phyloP scores from a whole-genome alignment of 2,329 filamentous ascomycete genomes.

The Aspergillus thermomutatus region DNA sequence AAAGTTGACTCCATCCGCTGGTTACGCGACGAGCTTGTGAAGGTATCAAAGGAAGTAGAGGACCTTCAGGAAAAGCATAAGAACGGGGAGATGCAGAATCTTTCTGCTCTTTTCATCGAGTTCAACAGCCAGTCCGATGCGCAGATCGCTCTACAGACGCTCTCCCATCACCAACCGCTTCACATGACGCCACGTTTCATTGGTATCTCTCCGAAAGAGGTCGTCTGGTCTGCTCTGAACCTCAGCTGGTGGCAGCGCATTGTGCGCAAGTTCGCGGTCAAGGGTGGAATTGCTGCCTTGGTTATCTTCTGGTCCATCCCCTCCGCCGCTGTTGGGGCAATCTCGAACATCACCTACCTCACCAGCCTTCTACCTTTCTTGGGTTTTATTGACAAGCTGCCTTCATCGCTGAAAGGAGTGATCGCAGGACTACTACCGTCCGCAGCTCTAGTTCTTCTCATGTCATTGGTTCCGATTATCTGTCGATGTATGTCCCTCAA shows the following conservation, averaged over 20 bases:
- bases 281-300: slow-evolving; percentile 68
- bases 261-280: slow-evolving; percentile 64
- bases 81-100: slow-evolving; percentile 59
- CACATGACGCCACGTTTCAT: slow-evolving; percentile 86
- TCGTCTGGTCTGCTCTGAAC: slow-evolving; percentile 83
- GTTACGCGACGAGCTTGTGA: slow-evolving; percentile 70
- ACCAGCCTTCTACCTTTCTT: slow-evolving; percentile 55
- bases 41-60: slow-evolving; percentile 67
- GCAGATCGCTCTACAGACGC: slow-evolving; percentile 77
- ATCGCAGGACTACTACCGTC: slow-evolving; percentile 81
- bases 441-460: slow-evolving; percentile 73
- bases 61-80: slow-evolving; percentile 63
- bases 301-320: slow-evolving; percentile 84
- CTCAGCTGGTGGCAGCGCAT: slow-evolving; percentile 83
- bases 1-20: slow-evolving; percentile 91
- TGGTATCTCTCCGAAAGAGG: slow-evolving; percentile 74
- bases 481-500: slow-evolving; percentile 60
- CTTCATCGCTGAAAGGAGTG: slow-evolving; percentile 67
- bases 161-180: slow-evolving; percentile 80
- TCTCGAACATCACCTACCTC: slow-evolving; percentile 79
- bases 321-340: slow-evolving; percentile 75
- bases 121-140: slow-evolving; percentile 79
- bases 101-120: slow-evolving; percentile 84
- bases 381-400: slow-evolving; percentile 71
- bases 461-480: slow-evolving; percentile 80